These are phyloP conservation scores for Ambrosia hybrid DNA, from an alignment of 140 eudicot genomes.

Conservation along the genomic window DNA sequence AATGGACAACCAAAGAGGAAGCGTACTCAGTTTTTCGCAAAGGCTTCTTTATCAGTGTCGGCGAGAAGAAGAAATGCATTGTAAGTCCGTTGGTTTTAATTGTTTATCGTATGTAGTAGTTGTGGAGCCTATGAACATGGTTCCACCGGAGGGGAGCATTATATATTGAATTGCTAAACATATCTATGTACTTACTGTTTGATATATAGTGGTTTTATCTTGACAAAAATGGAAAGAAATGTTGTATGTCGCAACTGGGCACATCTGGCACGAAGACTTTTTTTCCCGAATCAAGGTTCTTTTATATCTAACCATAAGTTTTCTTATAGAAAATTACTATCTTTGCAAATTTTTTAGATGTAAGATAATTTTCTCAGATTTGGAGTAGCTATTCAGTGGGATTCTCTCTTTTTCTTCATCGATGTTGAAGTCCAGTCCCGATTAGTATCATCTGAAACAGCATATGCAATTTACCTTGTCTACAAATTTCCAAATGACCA, in stretches of 20 bases:
- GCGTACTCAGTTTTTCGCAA: background rate
- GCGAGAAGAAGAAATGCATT: background rate
- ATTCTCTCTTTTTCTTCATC: background rate
- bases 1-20: constrained; percentile 13
- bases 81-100: background rate
- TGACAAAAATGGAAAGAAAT: too few relatives aligned
- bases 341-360: background rate
- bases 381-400: background rate
- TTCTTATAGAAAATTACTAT: constrained; percentile 1
- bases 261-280: too few relatives aligned
- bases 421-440: background rate
- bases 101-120: background rate
- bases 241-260: too few relatives aligned
- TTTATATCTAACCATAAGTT: background rate
- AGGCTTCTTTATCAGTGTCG: constrained; percentile 18
- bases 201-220: too few relatives aligned
- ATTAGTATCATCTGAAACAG: background rate
- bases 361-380: constrained; percentile 7
- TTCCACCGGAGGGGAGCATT: background rate
- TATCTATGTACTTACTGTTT: too few relatives aligned
- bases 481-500: too few relatives aligned
- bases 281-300: constrained; percentile 16
- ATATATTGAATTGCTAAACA: too few relatives aligned
- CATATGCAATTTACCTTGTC: background rate
- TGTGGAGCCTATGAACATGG: constrained; percentile 15